Conservation (phyloP, 129 eudicot species). For the Arctium lappa region DNA sequence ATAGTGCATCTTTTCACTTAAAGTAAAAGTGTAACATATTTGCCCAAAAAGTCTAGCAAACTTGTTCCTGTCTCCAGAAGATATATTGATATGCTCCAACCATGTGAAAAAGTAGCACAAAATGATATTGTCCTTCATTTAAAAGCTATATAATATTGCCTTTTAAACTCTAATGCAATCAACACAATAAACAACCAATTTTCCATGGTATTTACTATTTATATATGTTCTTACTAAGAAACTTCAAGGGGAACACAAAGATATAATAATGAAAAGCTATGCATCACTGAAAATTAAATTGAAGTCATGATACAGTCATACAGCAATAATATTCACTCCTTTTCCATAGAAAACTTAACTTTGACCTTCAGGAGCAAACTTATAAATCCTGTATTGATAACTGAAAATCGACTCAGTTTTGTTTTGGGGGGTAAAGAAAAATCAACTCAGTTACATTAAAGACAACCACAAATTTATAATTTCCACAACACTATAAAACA, state of each 20-base stretch:
- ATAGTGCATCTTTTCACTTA: neutral
- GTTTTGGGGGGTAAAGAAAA: neutral
- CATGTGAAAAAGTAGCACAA: neutral
- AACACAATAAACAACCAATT: neutral
- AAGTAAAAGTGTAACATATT: neutral
- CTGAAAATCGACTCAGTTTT: neutral
- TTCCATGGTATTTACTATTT: neutral
- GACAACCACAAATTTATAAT: neutral
- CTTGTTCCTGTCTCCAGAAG: neutral
- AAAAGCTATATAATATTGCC: neutral
- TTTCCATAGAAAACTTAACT: constrained; percentile 2
- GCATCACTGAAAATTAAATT: neutral
- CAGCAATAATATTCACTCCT: constrained; percentile 13
- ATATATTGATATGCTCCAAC: neutral
- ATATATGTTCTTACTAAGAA: neutral
- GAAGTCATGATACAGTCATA: neutral
- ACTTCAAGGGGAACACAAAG: neutral
- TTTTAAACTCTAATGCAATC: neutral
- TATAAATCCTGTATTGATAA: neutral
- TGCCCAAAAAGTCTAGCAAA: neutral
- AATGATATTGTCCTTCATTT: too few relatives aligned
- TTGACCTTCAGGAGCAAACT: constrained; percentile 10
- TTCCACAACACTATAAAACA: neutral
- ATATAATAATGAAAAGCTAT: neutral
- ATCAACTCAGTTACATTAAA: constrained; percentile 4